phyloP scores from a whole-genome alignment of 2,329 filamentous ascomycete genomes.

The Xylaria sp. region DNA sequence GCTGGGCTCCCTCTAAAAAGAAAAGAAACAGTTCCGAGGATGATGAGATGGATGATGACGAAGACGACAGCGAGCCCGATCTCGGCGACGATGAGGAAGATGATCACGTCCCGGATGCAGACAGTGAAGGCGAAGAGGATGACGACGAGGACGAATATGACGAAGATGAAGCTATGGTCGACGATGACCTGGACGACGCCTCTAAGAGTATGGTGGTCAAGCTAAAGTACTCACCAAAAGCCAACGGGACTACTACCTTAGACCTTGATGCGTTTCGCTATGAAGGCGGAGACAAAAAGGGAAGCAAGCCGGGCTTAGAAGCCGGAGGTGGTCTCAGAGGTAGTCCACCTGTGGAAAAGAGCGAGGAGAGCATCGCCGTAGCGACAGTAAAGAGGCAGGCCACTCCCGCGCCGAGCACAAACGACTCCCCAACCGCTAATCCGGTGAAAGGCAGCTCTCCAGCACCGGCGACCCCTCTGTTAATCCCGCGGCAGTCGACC shows the following conservation, averaged over 20 bases:
- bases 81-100: conserved; percentile 77
- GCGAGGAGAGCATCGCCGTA: conserved; percentile 48
- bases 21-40: conserved; percentile 65
- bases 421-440: conserved; percentile 6
- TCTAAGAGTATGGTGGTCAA: conserved; percentile 78
- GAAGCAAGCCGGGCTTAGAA: conserved; percentile 37
- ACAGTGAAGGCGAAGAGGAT: conserved; percentile 69
- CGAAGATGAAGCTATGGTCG: conserved; percentile 63
- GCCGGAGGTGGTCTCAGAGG: conserved; percentile 23
- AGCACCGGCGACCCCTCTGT: conserved; percentile 48
- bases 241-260: conserved; percentile 51
- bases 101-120: conserved; percentile 71
- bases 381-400: conserved; percentile 46
- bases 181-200: conserved; percentile 61
- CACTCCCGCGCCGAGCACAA: conserved; percentile 40
- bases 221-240: conserved; percentile 61
- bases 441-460: conserved; percentile 28
- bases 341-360: conserved; percentile 40
- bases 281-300: conserved; percentile 40
- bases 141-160: conserved; percentile 58
- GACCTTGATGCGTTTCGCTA: conserved; percentile 50
- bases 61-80: conserved; percentile 77
- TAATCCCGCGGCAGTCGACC: conserved; percentile 52
- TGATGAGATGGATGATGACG: conserved; percentile 71
- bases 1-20: conserved; percentile 56